A percentile compares a stretch with the other conserved stretches of the same genome.
Conservation (phyloP, 805 yeast species). For the Candida incommunis region DNA sequence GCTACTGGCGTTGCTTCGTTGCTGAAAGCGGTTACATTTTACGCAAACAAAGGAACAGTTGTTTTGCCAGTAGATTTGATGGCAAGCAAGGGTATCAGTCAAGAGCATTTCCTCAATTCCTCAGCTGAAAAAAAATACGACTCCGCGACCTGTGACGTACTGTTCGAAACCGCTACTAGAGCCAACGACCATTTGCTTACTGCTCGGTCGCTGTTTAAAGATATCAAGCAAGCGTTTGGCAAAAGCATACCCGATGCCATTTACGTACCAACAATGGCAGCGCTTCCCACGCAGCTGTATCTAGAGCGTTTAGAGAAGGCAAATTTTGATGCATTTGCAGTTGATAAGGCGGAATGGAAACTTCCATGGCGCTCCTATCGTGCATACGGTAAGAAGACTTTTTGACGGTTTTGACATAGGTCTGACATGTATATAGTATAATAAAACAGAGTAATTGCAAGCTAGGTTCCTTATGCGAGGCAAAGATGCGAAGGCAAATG, state of each 20-base stretch:
- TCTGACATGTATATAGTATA: no score
- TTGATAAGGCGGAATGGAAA: conserved; percentile 45
- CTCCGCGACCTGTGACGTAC: conserved; percentile 38
- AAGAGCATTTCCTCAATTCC: conserved; percentile 45
- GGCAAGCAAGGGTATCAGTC: conserved; percentile 40
- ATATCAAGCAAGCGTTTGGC: conserved; percentile 27
- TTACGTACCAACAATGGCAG: conserved; percentile 52
- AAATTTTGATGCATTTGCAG: conserved; percentile 47
- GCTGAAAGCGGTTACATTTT: conserved; percentile 45
- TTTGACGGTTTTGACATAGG: conserved; percentile 16
- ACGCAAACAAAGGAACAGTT: conserved; percentile 34
- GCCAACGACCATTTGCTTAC: conserved; percentile 73
- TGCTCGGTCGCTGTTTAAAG: conserved; percentile 40
- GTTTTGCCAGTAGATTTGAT: conserved; percentile 52
- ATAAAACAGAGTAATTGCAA: no score
- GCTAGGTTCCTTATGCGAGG: no score
- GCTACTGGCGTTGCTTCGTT: conserved; percentile 57
- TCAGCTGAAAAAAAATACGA: conserved; percentile 17
- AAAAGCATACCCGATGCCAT: conserved; percentile 35
- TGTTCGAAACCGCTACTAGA: conserved; percentile 54
- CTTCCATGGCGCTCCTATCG: conserved; percentile 47
- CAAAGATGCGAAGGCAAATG: no score
- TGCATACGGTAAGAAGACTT: conserved; percentile 27
- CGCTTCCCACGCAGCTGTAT: conserved; percentile 51
- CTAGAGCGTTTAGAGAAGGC: conserved; percentile 42